These are phyloP conservation scores for Carex myosuroides DNA, from an alignment of 176 grass and related monocot species.

Conservation along the genomic window DNA sequence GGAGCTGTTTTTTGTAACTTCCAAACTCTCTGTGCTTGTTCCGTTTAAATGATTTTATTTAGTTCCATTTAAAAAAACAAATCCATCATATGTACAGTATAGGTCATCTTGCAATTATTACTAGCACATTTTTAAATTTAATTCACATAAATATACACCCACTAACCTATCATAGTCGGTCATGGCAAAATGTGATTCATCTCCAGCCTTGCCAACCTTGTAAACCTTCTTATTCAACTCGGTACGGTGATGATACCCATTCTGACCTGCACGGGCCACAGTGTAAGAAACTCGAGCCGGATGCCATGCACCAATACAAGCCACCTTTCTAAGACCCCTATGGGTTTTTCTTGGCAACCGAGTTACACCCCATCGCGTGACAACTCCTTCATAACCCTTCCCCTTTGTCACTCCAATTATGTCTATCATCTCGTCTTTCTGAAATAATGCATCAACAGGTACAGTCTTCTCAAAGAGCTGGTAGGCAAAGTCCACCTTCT, in stretches of 20 bases:
- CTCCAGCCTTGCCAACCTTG: slow-evolving; percentile 70
- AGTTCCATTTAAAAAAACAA: no score
- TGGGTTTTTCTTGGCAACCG: slow-evolving; percentile 94
- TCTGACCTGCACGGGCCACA: slow-evolving; percentile 88
- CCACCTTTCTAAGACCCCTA: slow-evolving; percentile 88
- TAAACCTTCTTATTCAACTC: slow-evolving; percentile 96
- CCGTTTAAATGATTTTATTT: no score
- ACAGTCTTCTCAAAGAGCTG: slow-evolving; percentile 78
- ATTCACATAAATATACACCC: not conserved
- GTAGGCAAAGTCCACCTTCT: slow-evolving; percentile 84
- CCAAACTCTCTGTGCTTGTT: no score
- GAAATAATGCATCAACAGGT: slow-evolving; percentile 67
- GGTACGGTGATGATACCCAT: slow-evolving; percentile 87
- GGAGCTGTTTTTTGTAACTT: no score
- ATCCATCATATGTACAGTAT: not conserved
- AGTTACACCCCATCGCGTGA: slow-evolving; percentile 89
- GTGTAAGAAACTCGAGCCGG: slow-evolving; percentile 92
- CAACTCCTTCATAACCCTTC: slow-evolving; percentile 93
- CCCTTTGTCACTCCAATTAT: slow-evolving; percentile 91
- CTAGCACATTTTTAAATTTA: no score
- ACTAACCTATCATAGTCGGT: slow-evolving; percentile 74
- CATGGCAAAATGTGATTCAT: slow-evolving; percentile 56
- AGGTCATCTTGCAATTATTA: not conserved
- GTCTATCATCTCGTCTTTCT: slow-evolving; percentile 96
- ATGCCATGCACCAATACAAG: slow-evolving; percentile 92